A percentile compares a stretch with the other conserved stretches of the same genome.
phyloP scores from a whole-genome alignment of 495 filamentous ascomycete genomes.

The Daldinia decipiens region DNA sequence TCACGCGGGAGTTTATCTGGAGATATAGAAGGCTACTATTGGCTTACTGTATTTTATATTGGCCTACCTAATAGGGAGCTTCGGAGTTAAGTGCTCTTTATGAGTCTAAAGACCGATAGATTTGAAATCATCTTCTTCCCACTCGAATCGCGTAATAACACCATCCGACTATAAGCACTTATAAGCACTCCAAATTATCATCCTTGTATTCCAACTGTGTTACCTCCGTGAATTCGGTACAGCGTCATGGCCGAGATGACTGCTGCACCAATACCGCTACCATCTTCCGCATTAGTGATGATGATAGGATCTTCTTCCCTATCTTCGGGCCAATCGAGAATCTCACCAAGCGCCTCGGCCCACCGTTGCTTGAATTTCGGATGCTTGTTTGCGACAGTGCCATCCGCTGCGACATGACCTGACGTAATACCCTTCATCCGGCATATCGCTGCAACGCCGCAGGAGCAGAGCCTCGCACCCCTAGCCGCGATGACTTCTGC shows the following conservation, averaged over 20 bases:
- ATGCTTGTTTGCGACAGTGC: slow-evolving; percentile 86
- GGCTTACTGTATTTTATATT: background rate
- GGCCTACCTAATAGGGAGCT: background rate
- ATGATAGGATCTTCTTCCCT: slow-evolving; percentile 73
- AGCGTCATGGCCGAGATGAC: slow-evolving; percentile 84
- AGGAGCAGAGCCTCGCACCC: slow-evolving; percentile 79
- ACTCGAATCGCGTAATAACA: background rate
- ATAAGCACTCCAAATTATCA: background rate
- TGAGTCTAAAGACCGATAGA: background rate
- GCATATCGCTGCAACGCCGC: slow-evolving; percentile 83
- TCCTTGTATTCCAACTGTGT: slow-evolving; percentile 66
- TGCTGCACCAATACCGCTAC: slow-evolving; percentile 81
- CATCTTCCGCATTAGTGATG: slow-evolving; percentile 81
- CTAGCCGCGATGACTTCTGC: slow-evolving; percentile 83
- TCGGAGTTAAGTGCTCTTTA: background rate
- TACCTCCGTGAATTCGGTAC: slow-evolving; percentile 74
- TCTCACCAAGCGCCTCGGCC: slow-evolving; percentile 82
- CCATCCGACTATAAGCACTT: no score
- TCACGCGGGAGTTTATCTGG: background rate
- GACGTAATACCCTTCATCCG: slow-evolving; percentile 80
- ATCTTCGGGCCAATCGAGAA: slow-evolving; percentile 74
- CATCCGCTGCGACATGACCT: slow-evolving; percentile 84
- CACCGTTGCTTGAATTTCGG: slow-evolving; percentile 83
- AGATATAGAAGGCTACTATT: background rate
- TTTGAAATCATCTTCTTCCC: background rate